Evolutionary conservation across 2,329 filamentous ascomycete genomes (phyloP).

Genomic region (Teratosphaeria viscida): DNA sequence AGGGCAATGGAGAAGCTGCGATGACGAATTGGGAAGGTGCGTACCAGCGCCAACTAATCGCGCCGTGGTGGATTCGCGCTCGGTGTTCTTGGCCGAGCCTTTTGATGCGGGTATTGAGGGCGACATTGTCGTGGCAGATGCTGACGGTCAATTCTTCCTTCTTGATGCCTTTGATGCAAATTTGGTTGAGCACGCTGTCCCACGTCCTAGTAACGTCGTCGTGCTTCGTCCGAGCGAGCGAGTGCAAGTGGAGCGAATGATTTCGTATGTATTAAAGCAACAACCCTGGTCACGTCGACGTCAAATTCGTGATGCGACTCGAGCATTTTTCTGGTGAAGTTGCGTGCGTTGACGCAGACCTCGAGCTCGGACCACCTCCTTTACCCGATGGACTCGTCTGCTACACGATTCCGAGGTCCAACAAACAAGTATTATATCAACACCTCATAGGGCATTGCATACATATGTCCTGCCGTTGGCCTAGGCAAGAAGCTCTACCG

Average conservation of each 20-base stretch:
- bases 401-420: not conserved
- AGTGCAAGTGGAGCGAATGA: too few species aligned
- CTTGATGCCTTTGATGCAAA: not conserved
- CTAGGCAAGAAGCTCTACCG: too few species aligned
- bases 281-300: not conserved
- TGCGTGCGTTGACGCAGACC: not conserved
- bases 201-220: too few species aligned
- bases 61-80: slow-evolving; percentile 83
- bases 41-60: slow-evolving; percentile 85
- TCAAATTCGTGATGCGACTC: not conserved
- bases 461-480: too few species aligned
- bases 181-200: not conserved
- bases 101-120: slow-evolving; percentile 14
- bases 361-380: not conserved
- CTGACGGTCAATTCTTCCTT: not conserved
- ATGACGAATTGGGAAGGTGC: slow-evolving; percentile 9
- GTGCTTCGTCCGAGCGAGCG: too few species aligned
- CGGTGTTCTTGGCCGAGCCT: slow-evolving; percentile 45
- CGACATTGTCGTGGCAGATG: slow-evolving; percentile 12
- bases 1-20: not conserved
- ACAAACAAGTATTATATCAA: not conserved
- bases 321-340: not conserved
- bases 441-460: too few species aligned
- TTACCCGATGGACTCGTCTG: not conserved
- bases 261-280: not conserved